These are phyloP conservation scores for Lasiodiplodia gonubiensis DNA, from an alignment of 2,329 filamentous ascomycete species.

Conservation along the genomic window DNA sequence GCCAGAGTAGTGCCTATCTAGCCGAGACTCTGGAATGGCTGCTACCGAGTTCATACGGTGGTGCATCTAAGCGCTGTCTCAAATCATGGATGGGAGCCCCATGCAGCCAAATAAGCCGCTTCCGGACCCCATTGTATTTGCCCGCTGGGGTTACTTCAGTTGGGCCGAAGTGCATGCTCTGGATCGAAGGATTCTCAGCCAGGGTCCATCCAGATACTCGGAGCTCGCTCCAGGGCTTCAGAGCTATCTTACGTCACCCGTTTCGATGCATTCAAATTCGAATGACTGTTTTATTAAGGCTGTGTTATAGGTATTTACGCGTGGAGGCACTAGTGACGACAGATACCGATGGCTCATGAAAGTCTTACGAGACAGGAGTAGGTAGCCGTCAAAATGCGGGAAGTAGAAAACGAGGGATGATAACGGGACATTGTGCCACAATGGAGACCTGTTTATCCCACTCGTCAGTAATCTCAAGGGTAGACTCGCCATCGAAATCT, in stretches of 20 bases:
- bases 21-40: neutral
- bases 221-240: neutral
- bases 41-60: neutral
- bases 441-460: conserved; percentile 3
- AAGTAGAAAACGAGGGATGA: neutral
- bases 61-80: neutral
- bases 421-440: neutral
- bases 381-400: neutral
- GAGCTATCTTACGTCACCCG: no score
- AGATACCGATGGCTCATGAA: neutral
- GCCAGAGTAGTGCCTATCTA: neutral
- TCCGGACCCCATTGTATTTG: neutral
- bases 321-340: neutral
- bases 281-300: neutral
- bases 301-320: neutral
- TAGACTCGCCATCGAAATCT: neutral
- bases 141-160: neutral
- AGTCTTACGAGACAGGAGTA: neutral
- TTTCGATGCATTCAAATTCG: neutral
- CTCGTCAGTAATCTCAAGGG: neutral
- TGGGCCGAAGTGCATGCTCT: neutral
- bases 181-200: neutral
- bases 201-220: neutral
- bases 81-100: neutral
- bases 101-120: neutral